phyloP scores from a whole-genome alignment of 306 rosid genomes.

The Nissolia schottii region DNA sequence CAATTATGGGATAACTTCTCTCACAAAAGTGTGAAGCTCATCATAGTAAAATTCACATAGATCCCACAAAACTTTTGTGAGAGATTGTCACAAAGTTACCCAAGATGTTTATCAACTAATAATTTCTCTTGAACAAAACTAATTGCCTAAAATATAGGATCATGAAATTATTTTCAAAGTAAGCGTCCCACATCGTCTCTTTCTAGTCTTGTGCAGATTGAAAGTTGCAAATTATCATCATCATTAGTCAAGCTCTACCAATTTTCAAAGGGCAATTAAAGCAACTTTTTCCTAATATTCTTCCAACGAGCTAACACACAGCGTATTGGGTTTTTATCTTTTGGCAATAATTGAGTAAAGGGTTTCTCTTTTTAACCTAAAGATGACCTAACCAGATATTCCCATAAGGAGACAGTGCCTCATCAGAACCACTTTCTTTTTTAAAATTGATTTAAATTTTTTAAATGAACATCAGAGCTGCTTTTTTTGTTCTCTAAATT shows the following conservation, averaged over 20 bases:
- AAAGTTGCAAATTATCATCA: neutral
- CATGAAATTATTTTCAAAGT: neutral
- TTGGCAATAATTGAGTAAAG: neutral
- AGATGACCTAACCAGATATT: conserved; percentile 22
- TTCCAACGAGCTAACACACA: neutral
- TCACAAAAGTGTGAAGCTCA: too few species aligned
- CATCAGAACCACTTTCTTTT: conserved; percentile 6
- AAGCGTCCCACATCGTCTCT: neutral
- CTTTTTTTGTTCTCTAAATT: neutral
- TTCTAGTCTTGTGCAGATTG: neutral
- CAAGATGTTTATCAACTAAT: too few species aligned
- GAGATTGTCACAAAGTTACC: too few species aligned
- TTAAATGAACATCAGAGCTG: neutral
- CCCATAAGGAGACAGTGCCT: neutral
- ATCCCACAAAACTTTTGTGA: too few species aligned
- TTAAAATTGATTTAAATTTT: too few species aligned
- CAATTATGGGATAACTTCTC: too few species aligned
- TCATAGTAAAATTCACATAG: too few species aligned
- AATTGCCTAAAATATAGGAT: neutral
- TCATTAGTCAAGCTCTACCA: neutral
- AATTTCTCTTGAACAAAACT: too few species aligned
- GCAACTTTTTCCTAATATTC: neutral
- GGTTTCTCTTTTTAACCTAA: neutral
- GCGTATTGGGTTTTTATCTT: neutral
- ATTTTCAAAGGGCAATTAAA: conserved; percentile 1